Percentiles rank a stretch among this genome's conserved stretches.
Evolutionary conservation across 139 green algal genomes (phyloP).

Genomic region (Parachlorella kessleri): DNA sequence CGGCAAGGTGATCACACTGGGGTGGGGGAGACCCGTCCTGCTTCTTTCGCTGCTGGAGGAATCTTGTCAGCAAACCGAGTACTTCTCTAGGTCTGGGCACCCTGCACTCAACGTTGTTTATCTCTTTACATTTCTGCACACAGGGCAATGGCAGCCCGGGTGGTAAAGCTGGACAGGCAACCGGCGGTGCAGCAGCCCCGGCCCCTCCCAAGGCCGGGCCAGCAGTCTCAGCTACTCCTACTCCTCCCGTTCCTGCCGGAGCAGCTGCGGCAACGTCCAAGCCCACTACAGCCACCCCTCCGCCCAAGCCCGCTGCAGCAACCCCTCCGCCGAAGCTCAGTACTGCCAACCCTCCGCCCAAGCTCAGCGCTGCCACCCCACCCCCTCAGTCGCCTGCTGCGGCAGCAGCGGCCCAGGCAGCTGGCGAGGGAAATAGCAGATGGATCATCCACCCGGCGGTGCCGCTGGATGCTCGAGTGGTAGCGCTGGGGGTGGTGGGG

Average conservation of each 20-base stretch:
- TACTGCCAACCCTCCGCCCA: background rate
- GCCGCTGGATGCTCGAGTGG: background rate
- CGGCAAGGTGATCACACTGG: background rate
- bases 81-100: background rate
- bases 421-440: background rate
- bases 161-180: no score
- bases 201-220: no score
- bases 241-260: no score
- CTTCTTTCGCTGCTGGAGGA: background rate
- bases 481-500: background rate
- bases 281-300: background rate
- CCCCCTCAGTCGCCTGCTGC: background rate
- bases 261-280: background rate
- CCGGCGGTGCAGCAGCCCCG: no score
- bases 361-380: background rate
- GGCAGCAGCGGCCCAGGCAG: background rate
- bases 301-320: background rate
- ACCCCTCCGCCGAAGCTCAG: background rate
- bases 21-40: background rate
- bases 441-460: background rate
- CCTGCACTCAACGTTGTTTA: background rate
- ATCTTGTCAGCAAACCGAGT: background rate
- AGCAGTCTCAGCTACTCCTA: no score
- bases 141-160: no score
- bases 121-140: no score